These are phyloP conservation scores for Pseudogymnoascus sp. DNA, from an alignment of 2,329 filamentous ascomycete species.

Conservation along the genomic window DNA sequence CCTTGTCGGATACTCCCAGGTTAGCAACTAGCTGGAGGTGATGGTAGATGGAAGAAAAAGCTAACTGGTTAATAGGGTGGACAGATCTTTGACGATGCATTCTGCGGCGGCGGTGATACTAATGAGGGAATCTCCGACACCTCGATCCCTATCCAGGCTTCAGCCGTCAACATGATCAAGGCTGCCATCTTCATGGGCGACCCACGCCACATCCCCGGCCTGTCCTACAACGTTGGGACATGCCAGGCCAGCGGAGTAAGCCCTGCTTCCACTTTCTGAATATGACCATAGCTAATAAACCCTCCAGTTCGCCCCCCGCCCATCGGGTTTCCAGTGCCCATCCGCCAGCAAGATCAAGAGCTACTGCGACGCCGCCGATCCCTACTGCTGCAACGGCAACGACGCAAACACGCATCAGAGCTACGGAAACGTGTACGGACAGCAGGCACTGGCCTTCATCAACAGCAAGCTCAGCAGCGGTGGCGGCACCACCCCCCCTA, in stretches of 20 bases:
- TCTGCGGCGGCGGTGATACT: slow-evolving; percentile 49
- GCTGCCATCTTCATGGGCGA: slow-evolving; percentile 60
- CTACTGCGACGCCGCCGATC: slow-evolving; percentile 53
- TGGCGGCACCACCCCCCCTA: slow-evolving; percentile 17
- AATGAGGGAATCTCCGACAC: slow-evolving; percentile 41
- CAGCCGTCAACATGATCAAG: slow-evolving; percentile 49
- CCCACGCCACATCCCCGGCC: slow-evolving; percentile 48
- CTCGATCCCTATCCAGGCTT: slow-evolving; percentile 36
- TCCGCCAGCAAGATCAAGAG: slow-evolving; percentile 48
- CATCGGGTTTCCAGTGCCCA: slow-evolving; percentile 46
- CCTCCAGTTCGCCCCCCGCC: slow-evolving; percentile 47
- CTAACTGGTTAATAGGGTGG: slow-evolving; percentile 39
- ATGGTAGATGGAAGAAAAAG: not conserved
- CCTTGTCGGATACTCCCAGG: slow-evolving; percentile 57
- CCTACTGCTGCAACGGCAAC: slow-evolving; percentile 56
- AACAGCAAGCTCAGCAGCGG: slow-evolving; percentile 39
- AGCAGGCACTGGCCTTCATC: slow-evolving; percentile 49
- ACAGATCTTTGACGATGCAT: slow-evolving; percentile 56
- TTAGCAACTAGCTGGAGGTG: slow-evolving; percentile 22
- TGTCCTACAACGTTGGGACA: slow-evolving; percentile 55
- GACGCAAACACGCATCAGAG: slow-evolving; percentile 48
- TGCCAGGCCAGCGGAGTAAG: slow-evolving; percentile 52
- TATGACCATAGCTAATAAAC: not conserved
- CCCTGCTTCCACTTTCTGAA: slow-evolving; percentile 15
- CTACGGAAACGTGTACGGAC: slow-evolving; percentile 50